Evolutionary conservation across 805 yeast species (phyloP), one percentile per base, ranked within the genome.

Genomic region (Lipomyces starkeyi): DNA sequence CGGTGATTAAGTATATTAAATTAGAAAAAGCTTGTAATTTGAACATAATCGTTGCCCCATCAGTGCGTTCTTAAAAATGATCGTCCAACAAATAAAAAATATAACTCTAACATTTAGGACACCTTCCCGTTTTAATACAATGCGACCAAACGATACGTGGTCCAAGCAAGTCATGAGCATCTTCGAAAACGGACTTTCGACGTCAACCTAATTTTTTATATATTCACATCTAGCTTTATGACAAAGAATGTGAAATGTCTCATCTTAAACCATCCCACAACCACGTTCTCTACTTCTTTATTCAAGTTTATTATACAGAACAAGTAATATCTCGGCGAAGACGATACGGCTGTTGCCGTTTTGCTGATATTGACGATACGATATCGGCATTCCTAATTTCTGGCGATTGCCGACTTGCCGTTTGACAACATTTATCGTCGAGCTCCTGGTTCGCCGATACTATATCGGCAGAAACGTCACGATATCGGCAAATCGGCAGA

Each of bases 271-370:
- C 53, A 20, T 47, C 13, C 53, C 53, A 47, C 22, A 47, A 47
- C 53, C 53, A 47, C 53, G 4, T 14, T 47, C 53, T 47, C 53
- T 47, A 14, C 53, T 47, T 47, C 53, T 47, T 47, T 47, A 47
- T 47, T 47, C 53, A 47, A 47, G 4, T 47, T 47, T 47, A 47
- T 3, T 47, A 47, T 47, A n/a, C n/a, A n/a, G n/a, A n/a, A 47
- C 53, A 47, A 47, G 11, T 47, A 47, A 47, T 47, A 47, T 47
- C 53, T 47, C 53, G 53, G 53, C 53, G 53, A 47, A 47, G 53
- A 47, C 7, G 53, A 47, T 47, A 47, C 22, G 53, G 53, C 27
- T 25, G 27, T 25, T 25, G 27, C 27, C 27, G 27, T 25, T 25
- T 25, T 25, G 27, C 27, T 2, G 27, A 25, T 25, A 25, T 25